Evolutionary conservation across 257 asterid genomes (phyloP), one percentile per base, ranked within the genome.

Genomic region (Solanum rostratum): DNA sequence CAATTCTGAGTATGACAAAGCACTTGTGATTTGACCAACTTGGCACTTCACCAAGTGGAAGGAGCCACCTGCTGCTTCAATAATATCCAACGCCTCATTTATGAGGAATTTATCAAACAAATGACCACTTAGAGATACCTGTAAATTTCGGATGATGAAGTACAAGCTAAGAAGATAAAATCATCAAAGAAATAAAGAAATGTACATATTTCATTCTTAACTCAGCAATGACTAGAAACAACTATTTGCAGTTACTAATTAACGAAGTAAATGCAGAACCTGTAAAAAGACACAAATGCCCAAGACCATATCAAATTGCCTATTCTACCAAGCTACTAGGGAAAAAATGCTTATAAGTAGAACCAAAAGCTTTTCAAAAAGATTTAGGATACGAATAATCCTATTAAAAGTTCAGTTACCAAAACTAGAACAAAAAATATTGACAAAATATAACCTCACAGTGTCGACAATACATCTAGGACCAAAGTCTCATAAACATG

Each of bases 51-150:
- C 97, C 91, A 95, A 85, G 86, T 93, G 98, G 90, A 97, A 97
- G 87, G 98, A 95, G 73, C 98, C 98, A 80, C 98, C 97, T 20
- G 99, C 98, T 41, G 95, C 97, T 91, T 97, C 99, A 81, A 97
- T 97, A 85, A 93, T 91, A 91, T 97, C 98, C 91, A 97, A 88
- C 10, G 98, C 99, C 86, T 95, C 97, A 6, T 97, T 97, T 87
- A 97, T 95, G 30, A 97, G 92, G 89, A 94, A 95, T 46, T 91
- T 90, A 84, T 97, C 99, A 85, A 97, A 97, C 93, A 97, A 91
- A 88, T 97, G 99, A 74, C 98, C 99, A 88, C 98, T 95, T 83
- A 97, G 87, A 83, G 97, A 92, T 57, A 97, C 92, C 98, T 95
- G 91, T 15, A 91, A 87, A 54, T 87, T 89, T 83, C 82, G 50